Evolutionary conservation across 2,329 filamentous ascomycete species (phyloP).

Genomic region (Pezicula rhizophila): DNA sequence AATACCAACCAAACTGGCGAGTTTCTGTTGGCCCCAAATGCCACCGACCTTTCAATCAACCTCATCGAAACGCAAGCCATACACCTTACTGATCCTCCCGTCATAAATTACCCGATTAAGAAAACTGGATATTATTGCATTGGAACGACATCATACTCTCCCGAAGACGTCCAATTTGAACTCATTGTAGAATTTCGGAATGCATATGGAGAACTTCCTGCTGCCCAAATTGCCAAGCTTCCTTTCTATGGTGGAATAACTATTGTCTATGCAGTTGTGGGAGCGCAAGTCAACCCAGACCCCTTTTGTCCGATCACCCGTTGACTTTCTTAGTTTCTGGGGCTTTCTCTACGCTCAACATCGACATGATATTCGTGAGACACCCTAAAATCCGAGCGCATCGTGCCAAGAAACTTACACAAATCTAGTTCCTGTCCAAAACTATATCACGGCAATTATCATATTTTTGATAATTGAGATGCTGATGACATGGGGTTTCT

Average conservation of each 20-base stretch:
- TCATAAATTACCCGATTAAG: slow-evolving; percentile 76
- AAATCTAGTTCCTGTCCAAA: slow-evolving; percentile 77
- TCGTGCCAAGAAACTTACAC: slow-evolving; percentile 28
- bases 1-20: slow-evolving; percentile 71
- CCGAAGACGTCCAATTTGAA: slow-evolving; percentile 57
- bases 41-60: slow-evolving; percentile 62
- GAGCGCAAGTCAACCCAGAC: slow-evolving; percentile 43
- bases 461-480: slow-evolving; percentile 93
- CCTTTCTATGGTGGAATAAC: slow-evolving; percentile 95
- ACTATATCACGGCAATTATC: slow-evolving; percentile 96
- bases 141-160: slow-evolving; percentile 65
- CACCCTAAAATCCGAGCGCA: neutral
- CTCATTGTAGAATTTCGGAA: slow-evolving; percentile 90
- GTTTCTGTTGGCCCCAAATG: slow-evolving; percentile 76
- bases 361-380: slow-evolving; percentile 76
- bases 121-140: slow-evolving; percentile 97
- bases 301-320: slow-evolving; percentile 6
- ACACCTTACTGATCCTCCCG: slow-evolving; percentile 67
- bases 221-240: slow-evolving; percentile 91
- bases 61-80: slow-evolving; percentile 75
- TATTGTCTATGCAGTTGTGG: slow-evolving; percentile 85
- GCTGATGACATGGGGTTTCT: slow-evolving; percentile 98
- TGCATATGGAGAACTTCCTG: slow-evolving; percentile 90
- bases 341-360: slow-evolving; percentile 94
- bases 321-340: slow-evolving; percentile 60